phyloP scores from a whole-genome alignment of 768 basidiomycete genomes.

The Podaxis sp. region DNA sequence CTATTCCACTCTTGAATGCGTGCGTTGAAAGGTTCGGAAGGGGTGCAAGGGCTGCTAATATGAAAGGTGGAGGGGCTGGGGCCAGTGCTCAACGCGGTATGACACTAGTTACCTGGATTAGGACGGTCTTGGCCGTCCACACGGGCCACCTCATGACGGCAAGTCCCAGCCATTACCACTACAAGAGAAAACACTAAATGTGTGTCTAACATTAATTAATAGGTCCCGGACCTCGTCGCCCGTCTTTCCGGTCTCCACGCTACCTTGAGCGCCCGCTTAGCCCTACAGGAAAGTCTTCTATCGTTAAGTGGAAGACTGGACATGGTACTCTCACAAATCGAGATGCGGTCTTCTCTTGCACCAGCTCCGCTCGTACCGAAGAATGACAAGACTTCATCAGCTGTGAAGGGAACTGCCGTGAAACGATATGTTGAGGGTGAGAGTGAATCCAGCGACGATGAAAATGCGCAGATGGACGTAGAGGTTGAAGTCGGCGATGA shows the following conservation, averaged over 20 bases:
- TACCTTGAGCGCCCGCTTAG: slow-evolving; percentile 74
- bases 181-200: slow-evolving; percentile 8
- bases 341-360: slow-evolving; percentile 76
- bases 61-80: slow-evolving; percentile 77
- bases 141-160: slow-evolving; percentile 95
- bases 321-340: slow-evolving; percentile 91
- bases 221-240: slow-evolving; percentile 93
- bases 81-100: slow-evolving; percentile 77
- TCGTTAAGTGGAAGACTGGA: slow-evolving; percentile 89
- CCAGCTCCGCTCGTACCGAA: slow-evolving; percentile 54
- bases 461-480: slow-evolving; percentile 58
- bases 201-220: slow-evolving; percentile 10
- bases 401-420: slow-evolving; percentile 36
- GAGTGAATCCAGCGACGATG: slow-evolving; percentile 54
- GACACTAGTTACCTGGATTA: slow-evolving; percentile 74
- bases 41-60: slow-evolving; percentile 65
- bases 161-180: slow-evolving; percentile 25
- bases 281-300: slow-evolving; percentile 81
- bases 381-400: slow-evolving; percentile 31
- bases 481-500: slow-evolving; percentile 69
- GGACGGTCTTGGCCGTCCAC: slow-evolving; percentile 80
- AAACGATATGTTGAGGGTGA: slow-evolving; percentile 79
- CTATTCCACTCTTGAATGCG: slow-evolving; percentile 81
- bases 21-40: slow-evolving; percentile 88
- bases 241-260: slow-evolving; percentile 84